Conservation (phyloP, 2,329 filamentous ascomycete species). For the Trichophyton schoenleinii region DNA sequence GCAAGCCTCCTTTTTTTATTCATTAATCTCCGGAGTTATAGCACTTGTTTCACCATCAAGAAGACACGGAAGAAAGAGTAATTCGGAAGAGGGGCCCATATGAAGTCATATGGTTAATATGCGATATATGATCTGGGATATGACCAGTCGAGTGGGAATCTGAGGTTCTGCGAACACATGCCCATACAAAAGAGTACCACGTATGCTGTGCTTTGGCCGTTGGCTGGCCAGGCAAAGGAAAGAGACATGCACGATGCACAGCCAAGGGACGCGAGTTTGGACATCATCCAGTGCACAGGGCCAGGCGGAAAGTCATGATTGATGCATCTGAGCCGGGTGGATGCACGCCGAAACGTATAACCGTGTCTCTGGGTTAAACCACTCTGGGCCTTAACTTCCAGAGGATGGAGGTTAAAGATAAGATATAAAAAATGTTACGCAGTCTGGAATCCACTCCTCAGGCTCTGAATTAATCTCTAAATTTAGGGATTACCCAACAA, state of each 20-base stretch:
- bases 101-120: neutral
- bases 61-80: neutral
- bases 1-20: neutral
- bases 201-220: conserved; percentile 1
- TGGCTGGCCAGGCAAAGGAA: neutral
- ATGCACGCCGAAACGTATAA: neutral
- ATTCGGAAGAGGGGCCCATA: neutral
- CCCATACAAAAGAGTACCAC: neutral
- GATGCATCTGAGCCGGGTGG: neutral
- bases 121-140: neutral
- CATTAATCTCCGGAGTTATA: neutral
- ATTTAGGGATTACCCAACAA: no score
- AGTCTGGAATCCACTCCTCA: neutral
- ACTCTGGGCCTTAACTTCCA: neutral
- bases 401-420: neutral
- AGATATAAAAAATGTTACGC: neutral
- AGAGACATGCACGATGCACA: neutral
- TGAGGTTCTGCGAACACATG: neutral
- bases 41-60: neutral
- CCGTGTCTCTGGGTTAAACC: neutral
- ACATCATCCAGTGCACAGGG: neutral
- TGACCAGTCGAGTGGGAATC: neutral
- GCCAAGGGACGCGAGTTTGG: neutral
- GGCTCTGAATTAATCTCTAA: neutral
- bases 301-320: neutral